Conservation (phyloP, 2,329 filamentous ascomycete genomes). For the Sclerotinia sclerotiorum region DNA sequence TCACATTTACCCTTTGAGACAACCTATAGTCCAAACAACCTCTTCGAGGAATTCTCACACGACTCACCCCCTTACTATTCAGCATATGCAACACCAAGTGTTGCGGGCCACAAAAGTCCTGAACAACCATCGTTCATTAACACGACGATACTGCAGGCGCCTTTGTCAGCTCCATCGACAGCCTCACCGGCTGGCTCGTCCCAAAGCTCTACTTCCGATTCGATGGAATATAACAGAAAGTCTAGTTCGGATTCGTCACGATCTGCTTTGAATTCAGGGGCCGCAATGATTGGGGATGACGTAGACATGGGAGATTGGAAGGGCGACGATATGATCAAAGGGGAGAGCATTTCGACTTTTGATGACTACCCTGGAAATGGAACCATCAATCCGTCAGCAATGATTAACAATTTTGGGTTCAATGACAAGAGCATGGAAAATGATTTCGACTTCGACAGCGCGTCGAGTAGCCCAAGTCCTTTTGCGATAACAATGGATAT, state of each 20-base stretch:
- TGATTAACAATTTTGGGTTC: slow-evolving; percentile 42
- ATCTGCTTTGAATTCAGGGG: slow-evolving; percentile 45
- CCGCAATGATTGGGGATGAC: slow-evolving; percentile 48
- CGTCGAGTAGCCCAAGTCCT: slow-evolving; percentile 56
- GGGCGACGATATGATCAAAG: slow-evolving; percentile 40
- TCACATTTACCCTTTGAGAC: slow-evolving; percentile 38
- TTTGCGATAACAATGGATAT: slow-evolving; percentile 40
- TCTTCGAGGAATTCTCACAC: slow-evolving; percentile 37
- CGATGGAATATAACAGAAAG: slow-evolving; percentile 51
- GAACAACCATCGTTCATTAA: slow-evolving; percentile 21
- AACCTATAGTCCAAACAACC: slow-evolving; percentile 38
- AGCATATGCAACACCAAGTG: slow-evolving; percentile 35
- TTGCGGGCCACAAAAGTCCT: slow-evolving; percentile 27
- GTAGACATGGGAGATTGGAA: slow-evolving; percentile 49
- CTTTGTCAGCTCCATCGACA: slow-evolving; percentile 37
- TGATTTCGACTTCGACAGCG: slow-evolving; percentile 59
- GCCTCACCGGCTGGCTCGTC: slow-evolving; percentile 44
- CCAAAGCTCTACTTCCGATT: slow-evolving; percentile 54
- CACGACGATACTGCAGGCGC: slow-evolving; percentile 9
- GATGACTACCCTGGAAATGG: slow-evolving; percentile 44
- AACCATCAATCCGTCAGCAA: slow-evolving; percentile 43
- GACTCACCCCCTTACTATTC: slow-evolving; percentile 34
- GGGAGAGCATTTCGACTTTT: slow-evolving; percentile 45
- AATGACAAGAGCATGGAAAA: slow-evolving; percentile 50
- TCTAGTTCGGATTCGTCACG: slow-evolving; percentile 50